These are phyloP conservation scores for Sphagnum fallax DNA, from an alignment of 228 moss, liverwort and hornwort genomes.

Conservation along the genomic window DNA sequence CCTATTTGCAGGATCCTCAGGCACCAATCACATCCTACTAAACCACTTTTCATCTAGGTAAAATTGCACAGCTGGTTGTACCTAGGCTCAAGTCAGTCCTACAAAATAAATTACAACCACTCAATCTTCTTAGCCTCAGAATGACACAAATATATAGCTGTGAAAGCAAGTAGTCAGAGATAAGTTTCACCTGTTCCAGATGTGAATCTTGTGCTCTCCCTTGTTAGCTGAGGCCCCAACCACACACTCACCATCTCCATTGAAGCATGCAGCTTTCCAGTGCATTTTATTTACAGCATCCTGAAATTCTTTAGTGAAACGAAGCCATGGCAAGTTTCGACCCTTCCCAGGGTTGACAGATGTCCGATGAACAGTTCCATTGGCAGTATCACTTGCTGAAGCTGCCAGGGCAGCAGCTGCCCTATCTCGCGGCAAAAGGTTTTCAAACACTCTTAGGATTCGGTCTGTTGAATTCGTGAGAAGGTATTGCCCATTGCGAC, in stretches of 20 bases:
- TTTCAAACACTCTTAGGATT: constrained; percentile 91
- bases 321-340: constrained; percentile 58
- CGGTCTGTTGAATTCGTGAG: constrained; percentile 95
- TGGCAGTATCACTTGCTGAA: constrained; percentile 11
- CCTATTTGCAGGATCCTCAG: too few relatives aligned
- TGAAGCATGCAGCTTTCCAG: constrained; percentile 97
- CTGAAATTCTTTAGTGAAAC: constrained; percentile 83
- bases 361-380: constrained; percentile 29
- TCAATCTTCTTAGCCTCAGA: too few relatives aligned
- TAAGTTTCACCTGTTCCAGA: constrained; percentile 67
- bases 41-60: too few relatives aligned
- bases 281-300: constrained; percentile 98
- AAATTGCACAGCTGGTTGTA: too few relatives aligned
- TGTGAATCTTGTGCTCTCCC: constrained; percentile 98
- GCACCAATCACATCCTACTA: too few relatives aligned
- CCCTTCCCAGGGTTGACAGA: constrained; percentile 25
- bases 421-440: constrained; percentile 61
- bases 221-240: constrained; percentile 98
- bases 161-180: too few relatives aligned
- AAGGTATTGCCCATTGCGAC: constrained; percentile 87
- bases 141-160: too few relatives aligned
- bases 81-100: too few relatives aligned
- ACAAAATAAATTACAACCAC: too few relatives aligned
- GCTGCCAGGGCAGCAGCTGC: constrained; percentile 61
- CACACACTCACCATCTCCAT: constrained; percentile 95